Base-by-base conservation (phyloP, 805 yeast genomes). In the Lachancea thermotolerans region DNA sequence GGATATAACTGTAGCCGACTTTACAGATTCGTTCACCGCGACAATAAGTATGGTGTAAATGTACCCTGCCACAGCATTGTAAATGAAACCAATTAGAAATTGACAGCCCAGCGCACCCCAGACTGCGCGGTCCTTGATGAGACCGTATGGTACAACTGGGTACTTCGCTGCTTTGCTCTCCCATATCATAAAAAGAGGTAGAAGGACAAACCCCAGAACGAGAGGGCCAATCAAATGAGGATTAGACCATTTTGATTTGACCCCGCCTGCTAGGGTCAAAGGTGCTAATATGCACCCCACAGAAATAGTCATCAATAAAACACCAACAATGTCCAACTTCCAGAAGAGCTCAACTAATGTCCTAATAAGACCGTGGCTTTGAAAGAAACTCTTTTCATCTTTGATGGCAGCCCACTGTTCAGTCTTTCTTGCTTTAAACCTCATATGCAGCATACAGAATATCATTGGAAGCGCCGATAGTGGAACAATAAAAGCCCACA, bases 401-500 rank as follows among this genome's bases (percentile, higher is more conserved):
- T 55, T 56, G 33, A 80, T 51, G 2, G 56, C 63, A 25, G 60
- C 56, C 74, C 80, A 72, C 48, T 78, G 81, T 14, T 69, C 71
- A n/a, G 77, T 73, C 45, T 67, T 73, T n/a, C 71, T 56, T 11
- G 86, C 89, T 46, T 63, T 58, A 52, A 64, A 66, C 51, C 73
- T 61, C 84, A 82, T 79, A 60, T 81, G 82, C 3, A 71, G 15
- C 55, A 79, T 66, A 55, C 81, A 73, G 5, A 53, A 49, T 7
- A 81, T 52, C 42, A 84, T 62, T 17, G 90, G 91, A 14, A 84
- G 44, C 52, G 81, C 68, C 4, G 79, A 58, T 33, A 81, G 66
- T 31, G 90, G 90, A 71, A 79, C 25, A 50, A 84, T 81, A 54
- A 81, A 79, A 1, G 89, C 88, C 85, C 85, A 84, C 76, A 84